A percentile compares a stretch with the other conserved stretches of the same genome.
These are phyloP conservation scores for Elsinoe ampelina DNA, from an alignment of 2,329 filamentous ascomycete species.

Conservation along the genomic window DNA sequence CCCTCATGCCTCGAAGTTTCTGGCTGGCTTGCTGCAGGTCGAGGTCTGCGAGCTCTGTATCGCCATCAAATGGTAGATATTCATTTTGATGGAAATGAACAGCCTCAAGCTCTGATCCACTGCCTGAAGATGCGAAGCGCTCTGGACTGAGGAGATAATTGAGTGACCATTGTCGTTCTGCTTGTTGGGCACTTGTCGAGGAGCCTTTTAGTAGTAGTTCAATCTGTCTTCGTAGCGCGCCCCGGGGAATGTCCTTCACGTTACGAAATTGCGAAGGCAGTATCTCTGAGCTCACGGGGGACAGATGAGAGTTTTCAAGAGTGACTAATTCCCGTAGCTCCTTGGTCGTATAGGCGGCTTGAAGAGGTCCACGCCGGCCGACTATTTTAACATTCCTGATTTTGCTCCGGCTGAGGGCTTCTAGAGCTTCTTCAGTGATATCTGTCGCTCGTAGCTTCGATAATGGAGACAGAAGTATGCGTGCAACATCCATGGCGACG, in stretches of 20 bases:
- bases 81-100: conserved; percentile 55
- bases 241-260: conserved; percentile 55
- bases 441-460: conserved; percentile 71
- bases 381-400: conserved; percentile 78
- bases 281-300: conserved; percentile 55
- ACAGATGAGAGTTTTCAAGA: conserved; percentile 61
- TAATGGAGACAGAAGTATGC: conserved; percentile 71
- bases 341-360: conserved; percentile 93
- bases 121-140: conserved; percentile 52
- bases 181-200: conserved; percentile 36
- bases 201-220: conserved; percentile 75
- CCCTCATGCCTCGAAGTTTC: conserved; percentile 13
- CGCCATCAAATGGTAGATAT: conserved; percentile 30
- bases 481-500: conserved; percentile 85
- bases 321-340: conserved; percentile 83
- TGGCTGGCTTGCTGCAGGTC: background rate
- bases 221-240: conserved; percentile 62
- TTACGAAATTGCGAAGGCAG: conserved; percentile 52
- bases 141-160: conserved; percentile 76
- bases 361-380: conserved; percentile 68
- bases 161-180: conserved; percentile 67
- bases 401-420: conserved; percentile 60
- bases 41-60: conserved; percentile 28
- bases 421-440: conserved; percentile 76
- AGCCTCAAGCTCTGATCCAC: conserved; percentile 28